phyloP scores from a whole-genome alignment of 352 stramenopile genomes.

The Phytopythium aichiense region DNA sequence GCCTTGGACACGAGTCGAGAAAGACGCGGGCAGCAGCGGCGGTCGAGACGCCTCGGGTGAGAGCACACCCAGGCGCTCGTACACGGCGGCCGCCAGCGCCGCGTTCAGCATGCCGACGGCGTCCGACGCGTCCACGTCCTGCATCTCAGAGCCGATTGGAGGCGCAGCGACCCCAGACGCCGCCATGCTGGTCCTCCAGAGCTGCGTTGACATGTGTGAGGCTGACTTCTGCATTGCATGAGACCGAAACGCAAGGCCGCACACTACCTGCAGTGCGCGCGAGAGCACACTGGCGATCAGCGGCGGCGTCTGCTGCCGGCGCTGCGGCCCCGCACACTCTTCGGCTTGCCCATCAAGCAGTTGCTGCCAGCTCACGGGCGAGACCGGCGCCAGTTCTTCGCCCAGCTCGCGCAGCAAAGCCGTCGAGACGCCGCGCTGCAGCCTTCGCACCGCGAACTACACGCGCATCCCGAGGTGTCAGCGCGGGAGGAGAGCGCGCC shows the following conservation, averaged over 20 bases:
- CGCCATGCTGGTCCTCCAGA: not conserved
- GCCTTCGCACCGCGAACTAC: slow-evolving; percentile 44
- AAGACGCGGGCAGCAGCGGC: slow-evolving; percentile 4
- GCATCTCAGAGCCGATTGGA: not conserved
- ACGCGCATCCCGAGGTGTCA: not conserved
- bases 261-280: not conserved
- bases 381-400: slow-evolving; percentile 30
- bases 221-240: not conserved
- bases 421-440: slow-evolving; percentile 26
- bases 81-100: slow-evolving; percentile 35
- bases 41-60: not conserved
- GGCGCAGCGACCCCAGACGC: not conserved
- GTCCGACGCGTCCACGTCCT: slow-evolving; percentile 7
- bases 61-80: slow-evolving; percentile 33
- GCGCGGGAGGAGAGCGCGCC: not conserved
- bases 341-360: slow-evolving; percentile 7
- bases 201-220: not conserved
- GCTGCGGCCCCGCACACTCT: not conserved
- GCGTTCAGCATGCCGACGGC: slow-evolving; percentile 20
- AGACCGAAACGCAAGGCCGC: not conserved
- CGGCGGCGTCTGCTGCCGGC: slow-evolving; percentile 6
- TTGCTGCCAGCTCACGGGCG: slow-evolving; percentile 28
- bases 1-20: slow-evolving; percentile 5
- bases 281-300: slow-evolving; percentile 2
- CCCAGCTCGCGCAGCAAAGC: slow-evolving; percentile 24